phyloP scores from a whole-genome alignment of 1,284 basidiomycete genomes.

The Apiotrichum mycotoxinovorans region DNA sequence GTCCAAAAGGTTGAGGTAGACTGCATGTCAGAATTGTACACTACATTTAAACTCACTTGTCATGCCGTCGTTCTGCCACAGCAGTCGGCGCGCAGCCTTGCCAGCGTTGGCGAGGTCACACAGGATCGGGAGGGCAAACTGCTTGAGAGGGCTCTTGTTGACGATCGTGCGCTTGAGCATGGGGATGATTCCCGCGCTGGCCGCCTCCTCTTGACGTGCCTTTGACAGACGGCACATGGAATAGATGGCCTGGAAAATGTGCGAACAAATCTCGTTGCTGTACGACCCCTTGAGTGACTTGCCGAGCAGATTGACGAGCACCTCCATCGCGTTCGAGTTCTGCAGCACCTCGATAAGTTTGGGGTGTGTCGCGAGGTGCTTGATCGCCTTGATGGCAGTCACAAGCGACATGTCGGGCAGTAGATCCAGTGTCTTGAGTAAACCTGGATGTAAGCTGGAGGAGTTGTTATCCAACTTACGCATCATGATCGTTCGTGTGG shows the following conservation, averaged over 20 bases:
- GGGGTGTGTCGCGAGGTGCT: conserved; percentile 90
- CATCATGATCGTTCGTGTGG: conserved; percentile 80
- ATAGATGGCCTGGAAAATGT: conserved; percentile 88
- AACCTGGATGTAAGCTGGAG: conserved; percentile 54
- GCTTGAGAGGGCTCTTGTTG: conserved; percentile 84
- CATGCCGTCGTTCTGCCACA: conserved; percentile 86
- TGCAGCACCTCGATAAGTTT: conserved; percentile 86
- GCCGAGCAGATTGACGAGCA: conserved; percentile 76
- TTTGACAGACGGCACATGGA: conserved; percentile 93
- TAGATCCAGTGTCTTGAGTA: conserved; percentile 76
- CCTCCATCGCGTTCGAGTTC: conserved; percentile 91
- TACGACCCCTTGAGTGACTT: conserved; percentile 74
- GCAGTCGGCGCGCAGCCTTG: conserved; percentile 76
- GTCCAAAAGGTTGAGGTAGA: conserved; percentile 80
- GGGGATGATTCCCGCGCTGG: conserved; percentile 89
- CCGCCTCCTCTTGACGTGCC: conserved; percentile 90
- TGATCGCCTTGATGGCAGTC: conserved; percentile 87
- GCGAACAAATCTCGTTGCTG: conserved; percentile 75
- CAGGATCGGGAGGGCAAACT: conserved; percentile 92
- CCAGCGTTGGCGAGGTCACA: conserved; percentile 92
- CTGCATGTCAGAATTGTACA: conserved; percentile 36
- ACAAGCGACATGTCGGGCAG: conserved; percentile 80
- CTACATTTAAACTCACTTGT: conserved; percentile 37
- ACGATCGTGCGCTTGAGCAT: conserved; percentile 81
- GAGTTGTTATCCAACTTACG: conserved; percentile 59